Percentiles rank a stretch among this genome's conserved stretches.
These are phyloP conservation scores for Gossypium trilobum DNA, from an alignment of 441 rosid genomes.

Conservation along the genomic window DNA sequence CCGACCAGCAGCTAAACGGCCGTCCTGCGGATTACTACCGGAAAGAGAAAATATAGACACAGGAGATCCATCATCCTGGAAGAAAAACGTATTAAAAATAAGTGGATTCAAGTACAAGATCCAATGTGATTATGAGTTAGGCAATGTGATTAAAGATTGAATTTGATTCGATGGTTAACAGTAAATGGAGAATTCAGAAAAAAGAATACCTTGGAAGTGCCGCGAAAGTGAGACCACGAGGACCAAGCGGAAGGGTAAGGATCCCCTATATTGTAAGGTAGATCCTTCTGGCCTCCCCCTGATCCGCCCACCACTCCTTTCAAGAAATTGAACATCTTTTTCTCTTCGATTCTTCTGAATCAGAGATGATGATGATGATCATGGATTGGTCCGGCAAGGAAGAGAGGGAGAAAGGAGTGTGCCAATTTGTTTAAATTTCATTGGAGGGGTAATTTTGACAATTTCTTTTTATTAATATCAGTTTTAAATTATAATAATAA, in stretches of 20 bases:
- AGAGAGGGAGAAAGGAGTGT: not conserved
- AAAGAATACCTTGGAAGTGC: slow-evolving; percentile 61
- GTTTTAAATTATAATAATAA: too few relatives aligned
- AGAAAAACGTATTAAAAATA: not conserved
- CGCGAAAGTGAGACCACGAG: slow-evolving; percentile 86
- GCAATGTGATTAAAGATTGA: not conserved
- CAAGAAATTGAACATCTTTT: slow-evolving; percentile 70
- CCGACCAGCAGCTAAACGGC: slow-evolving; percentile 81
- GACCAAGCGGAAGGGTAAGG: slow-evolving; percentile 91
- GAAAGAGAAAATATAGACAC: slow-evolving; percentile 79
- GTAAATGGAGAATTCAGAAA: not conserved
- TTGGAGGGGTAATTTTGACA: not conserved
- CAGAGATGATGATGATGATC: not conserved
- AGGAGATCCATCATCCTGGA: slow-evolving; percentile 50
- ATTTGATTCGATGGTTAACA: not conserved
- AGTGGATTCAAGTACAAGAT: not conserved
- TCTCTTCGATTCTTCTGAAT: not conserved
- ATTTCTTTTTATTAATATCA: not conserved
- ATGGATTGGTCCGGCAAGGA: not conserved
- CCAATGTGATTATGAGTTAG: not conserved
- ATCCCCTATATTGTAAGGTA: slow-evolving; percentile 82
- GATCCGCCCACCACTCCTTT: slow-evolving; percentile 93
- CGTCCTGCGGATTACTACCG: slow-evolving; percentile 75
- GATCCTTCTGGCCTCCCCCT: slow-evolving; percentile 81
- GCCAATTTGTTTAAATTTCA: not conserved